Evolutionary conservation across 192 early-diverging fungal genomes (phyloP), one percentile per base, ranked within the genome.

Genomic region (Chytriomyces hyalinus): DNA sequence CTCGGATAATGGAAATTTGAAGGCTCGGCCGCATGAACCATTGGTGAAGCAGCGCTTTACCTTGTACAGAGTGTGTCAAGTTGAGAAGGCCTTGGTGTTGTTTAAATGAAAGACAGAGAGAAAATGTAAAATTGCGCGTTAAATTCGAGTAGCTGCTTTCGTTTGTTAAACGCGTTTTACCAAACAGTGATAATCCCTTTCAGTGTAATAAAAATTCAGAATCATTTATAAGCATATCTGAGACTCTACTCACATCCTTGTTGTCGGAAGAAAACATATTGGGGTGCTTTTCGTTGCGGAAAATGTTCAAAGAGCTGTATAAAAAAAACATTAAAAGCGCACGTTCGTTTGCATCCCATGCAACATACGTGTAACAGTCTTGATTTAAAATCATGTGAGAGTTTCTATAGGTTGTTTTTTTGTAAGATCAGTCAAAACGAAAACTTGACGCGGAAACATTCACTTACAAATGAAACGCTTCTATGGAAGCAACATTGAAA

Each of bases 221-320:
- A 36, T 1, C 36, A 2, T 36, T 36, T 36, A 36, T 2, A 36
- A 36, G 36, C 36, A 2, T 36, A 2, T 36, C 0, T 36, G 4
- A 36, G 36, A 36, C 0, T 36, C 4, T 3, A 36, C 36, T 36
- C 6, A 90, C 78, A 0, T 92, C 90, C 93, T 93, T 80, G 90
- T 90, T 17, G 79, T 88, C 5, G 83, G 83, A 53, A 84, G 86
- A 70, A 76, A 93, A 92, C 86, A 93, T 92, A 68, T 90, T 94
- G n/a, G 95, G 94, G 67, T 96, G 95, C 1, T 87, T 78, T 65
- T 92, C 91, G 26, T 88, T 80, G 50, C 91, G 85, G 73, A 96
- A 94, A 13, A 96, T 88, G 61, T 91, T 88, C 5, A 96, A 79
- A 10, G 94, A 94, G n/a, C 92, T 94, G 70, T 11, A 59, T 36